A percentile compares a stretch with the other conserved stretches of the same genome.
Conservation (phyloP, 805 yeast genomes). For the Yarrowia sp. region DNA sequence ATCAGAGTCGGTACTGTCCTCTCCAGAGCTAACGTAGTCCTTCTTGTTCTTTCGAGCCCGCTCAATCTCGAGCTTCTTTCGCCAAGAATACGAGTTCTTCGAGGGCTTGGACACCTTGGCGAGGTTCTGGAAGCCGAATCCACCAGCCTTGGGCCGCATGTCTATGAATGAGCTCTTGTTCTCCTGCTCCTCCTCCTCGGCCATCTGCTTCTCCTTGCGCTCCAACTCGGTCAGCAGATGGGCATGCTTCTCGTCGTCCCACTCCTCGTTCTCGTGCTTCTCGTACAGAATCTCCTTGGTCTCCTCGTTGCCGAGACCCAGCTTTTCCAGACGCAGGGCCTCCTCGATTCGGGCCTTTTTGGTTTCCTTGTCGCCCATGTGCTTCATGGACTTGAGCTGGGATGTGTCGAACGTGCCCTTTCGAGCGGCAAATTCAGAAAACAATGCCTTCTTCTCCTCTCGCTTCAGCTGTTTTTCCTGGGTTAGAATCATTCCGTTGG, state of each 20-base stretch:
- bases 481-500: not conserved
- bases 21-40: slow-evolving; percentile 30
- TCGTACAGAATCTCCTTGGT: slow-evolving; percentile 68
- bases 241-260: slow-evolving; percentile 46
- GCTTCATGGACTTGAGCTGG: slow-evolving; percentile 66
- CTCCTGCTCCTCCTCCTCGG: slow-evolving; percentile 28
- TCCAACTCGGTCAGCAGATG: slow-evolving; percentile 22
- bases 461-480: slow-evolving; percentile 73
- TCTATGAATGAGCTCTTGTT: slow-evolving; percentile 57
- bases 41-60: slow-evolving; percentile 37
- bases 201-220: slow-evolving; percentile 24
- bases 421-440: slow-evolving; percentile 36
- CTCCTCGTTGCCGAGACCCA: slow-evolving; percentile 64
- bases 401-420: slow-evolving; percentile 72
- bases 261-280: slow-evolving; percentile 59
- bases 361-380: slow-evolving; percentile 69
- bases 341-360: slow-evolving; percentile 67
- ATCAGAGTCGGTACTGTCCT: slow-evolving; percentile 28
- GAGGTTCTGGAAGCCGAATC: slow-evolving; percentile 49
- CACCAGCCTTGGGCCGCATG: slow-evolving; percentile 59
- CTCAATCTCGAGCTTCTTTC: slow-evolving; percentile 50
- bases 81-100: slow-evolving; percentile 74
- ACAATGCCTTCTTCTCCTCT: slow-evolving; percentile 77
- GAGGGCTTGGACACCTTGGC: slow-evolving; percentile 32
- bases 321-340: slow-evolving; percentile 67